Evolutionary conservation across 768 basidiomycete genomes (phyloP), one percentile per base, ranked within the genome.

Genomic region (Auricularia sp.): DNA sequence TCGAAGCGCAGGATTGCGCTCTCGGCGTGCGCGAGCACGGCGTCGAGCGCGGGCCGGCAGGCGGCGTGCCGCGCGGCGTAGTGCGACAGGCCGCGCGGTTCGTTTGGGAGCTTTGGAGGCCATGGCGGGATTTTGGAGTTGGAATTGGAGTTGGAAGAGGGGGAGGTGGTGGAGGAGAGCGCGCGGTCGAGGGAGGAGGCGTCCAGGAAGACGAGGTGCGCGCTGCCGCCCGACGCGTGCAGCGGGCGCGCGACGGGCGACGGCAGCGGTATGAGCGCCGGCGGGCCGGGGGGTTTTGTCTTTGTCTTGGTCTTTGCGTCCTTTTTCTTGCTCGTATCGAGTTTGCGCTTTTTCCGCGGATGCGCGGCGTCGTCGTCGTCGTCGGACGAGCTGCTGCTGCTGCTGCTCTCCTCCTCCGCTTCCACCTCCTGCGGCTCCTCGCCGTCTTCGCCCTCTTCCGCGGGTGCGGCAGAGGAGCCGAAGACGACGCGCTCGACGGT

Each of bases 21-120:
- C 72, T 95, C 91, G 0, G 91, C 92, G 68, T 92, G 91, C n/a
- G 79, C 82, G 63, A 84, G 86, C 54, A 95, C 83, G 36, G 78
- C 72, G 65, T 88, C 85, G 5, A 96, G 80, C 4, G 90, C 83
- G 0, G 94, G 94, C 10, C 93, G 84, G n/a, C 85, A 76, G 0
- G 87, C 73, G 1, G 81, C 77, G 72, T 94, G 86, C 11, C 83
- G 77, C 1, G 84, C 75, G 2, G 76, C 68, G 71, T 95, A 96
- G 74, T 92, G 92, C 0, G 82, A 75, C 1, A 95, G 76, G 1
- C 94, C 93, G 1, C 77, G 79, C 0, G 89, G 86, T 37, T 85
- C 81, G 11, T 29, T 24, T 6, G 34, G 7, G 3, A 79, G 71
- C 3, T 83, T 80, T 35, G 72, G 68, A 0, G 87, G 85, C 90